phyloP scores from a whole-genome alignment of 768 basidiomycete species.

The Kwoniella sp. region DNA sequence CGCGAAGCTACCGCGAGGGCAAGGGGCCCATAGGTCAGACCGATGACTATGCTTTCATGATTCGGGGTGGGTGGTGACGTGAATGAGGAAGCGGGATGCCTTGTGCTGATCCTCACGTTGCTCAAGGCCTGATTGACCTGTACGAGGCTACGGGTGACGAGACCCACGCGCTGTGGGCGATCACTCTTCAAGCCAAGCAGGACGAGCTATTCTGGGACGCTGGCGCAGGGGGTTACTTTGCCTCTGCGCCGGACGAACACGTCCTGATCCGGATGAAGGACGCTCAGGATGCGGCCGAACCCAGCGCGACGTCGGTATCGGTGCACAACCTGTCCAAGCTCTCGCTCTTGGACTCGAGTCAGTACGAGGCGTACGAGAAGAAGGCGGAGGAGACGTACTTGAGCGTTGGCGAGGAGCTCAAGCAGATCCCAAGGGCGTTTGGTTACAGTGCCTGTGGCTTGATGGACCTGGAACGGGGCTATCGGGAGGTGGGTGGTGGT shows the following conservation, averaged over 20 bases:
- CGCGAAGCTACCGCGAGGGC: conserved; percentile 51
- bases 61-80: conserved; percentile 13
- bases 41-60: conserved; percentile 54
- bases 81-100: not conserved
- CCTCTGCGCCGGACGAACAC: conserved; percentile 50
- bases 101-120: not conserved
- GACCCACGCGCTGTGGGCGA: conserved; percentile 48
- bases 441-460: conserved; percentile 27
- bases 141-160: conserved; percentile 52
- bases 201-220: conserved; percentile 53
- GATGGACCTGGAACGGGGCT: conserved; percentile 36
- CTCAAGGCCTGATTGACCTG: conserved; percentile 47
- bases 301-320: conserved; percentile 33
- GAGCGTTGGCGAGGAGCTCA: conserved; percentile 31
- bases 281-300: conserved; percentile 46
- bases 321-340: conserved; percentile 33
- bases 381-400: conserved; percentile 24
- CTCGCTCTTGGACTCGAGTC: conserved; percentile 18
- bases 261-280: conserved; percentile 53
- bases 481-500: conserved; percentile 26
- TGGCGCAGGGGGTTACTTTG: conserved; percentile 53
- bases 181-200: conserved; percentile 51
- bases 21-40: conserved; percentile 51
- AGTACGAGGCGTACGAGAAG: conserved; percentile 30
- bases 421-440: conserved; percentile 35